phyloP scores from a whole-genome alignment of 1,284 basidiomycete species.

The Boletus mariae region DNA sequence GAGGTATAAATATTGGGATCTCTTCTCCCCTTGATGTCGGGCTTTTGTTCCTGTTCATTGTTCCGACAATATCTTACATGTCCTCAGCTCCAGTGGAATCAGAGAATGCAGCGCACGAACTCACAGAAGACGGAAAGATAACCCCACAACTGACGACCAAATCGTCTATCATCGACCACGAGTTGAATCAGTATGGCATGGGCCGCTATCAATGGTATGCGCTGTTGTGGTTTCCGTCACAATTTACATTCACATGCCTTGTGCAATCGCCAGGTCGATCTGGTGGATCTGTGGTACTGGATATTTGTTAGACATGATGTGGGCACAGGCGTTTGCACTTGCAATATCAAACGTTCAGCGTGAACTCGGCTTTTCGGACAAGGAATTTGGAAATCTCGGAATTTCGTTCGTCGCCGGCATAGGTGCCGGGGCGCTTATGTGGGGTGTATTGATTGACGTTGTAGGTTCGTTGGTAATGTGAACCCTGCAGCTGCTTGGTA shows the following conservation, averaged over 20 bases:
- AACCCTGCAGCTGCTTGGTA: neutral
- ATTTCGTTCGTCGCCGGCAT: conserved; percentile 3
- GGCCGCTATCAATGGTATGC: conserved; percentile 18
- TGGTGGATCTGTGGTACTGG: conserved; percentile 18
- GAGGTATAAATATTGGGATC: neutral
- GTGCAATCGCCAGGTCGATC: conserved; percentile 10
- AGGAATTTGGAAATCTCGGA: conserved; percentile 12
- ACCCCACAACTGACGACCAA: conserved; percentile 5
- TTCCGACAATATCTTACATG: neutral
- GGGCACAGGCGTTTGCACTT: conserved; percentile 7
- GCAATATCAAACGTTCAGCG: conserved; percentile 8
- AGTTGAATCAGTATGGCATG: conserved; percentile 18
- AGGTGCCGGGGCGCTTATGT: conserved; percentile 10
- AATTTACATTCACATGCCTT: neutral
- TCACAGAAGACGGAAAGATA: neutral
- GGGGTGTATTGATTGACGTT: conserved; percentile 17
- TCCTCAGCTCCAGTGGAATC: neutral
- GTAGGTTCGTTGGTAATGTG: conserved; percentile 10
- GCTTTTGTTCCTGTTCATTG: neutral
- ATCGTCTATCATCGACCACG: conserved; percentile 12
- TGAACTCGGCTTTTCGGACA: conserved; percentile 18
- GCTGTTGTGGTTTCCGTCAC: neutral
- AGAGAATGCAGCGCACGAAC: neutral
- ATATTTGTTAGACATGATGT: conserved; percentile 11
- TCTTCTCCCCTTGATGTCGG: neutral